Conservation (phyloP, 768 basidiomycete genomes). For the Suillus lakei region DNA sequence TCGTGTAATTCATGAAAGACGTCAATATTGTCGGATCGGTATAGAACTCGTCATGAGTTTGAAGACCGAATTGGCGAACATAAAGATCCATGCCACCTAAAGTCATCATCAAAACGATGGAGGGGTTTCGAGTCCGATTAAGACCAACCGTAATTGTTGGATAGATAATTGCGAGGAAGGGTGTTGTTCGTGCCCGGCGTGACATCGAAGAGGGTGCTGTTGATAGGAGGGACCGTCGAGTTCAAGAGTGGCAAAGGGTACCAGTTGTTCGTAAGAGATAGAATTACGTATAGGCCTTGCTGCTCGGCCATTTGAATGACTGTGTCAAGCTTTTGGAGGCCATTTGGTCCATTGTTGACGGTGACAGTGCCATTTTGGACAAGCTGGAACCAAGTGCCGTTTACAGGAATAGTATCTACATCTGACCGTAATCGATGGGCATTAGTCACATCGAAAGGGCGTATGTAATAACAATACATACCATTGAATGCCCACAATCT, state of each 20-base stretch:
- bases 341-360: conserved; percentile 64
- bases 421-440: conserved; percentile 40
- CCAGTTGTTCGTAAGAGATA: conserved; percentile 69
- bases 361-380: conserved; percentile 56
- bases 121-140: neutral
- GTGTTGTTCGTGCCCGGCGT: conserved; percentile 40
- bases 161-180: conserved; percentile 56
- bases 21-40: conserved; percentile 51
- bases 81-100: conserved; percentile 72
- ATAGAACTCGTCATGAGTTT: conserved; percentile 64
- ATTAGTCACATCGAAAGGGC: neutral
- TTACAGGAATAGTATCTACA: conserved; percentile 53
- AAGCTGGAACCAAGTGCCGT: conserved; percentile 69
- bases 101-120: conserved; percentile 12
- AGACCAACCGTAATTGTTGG: conserved; percentile 62
- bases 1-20: conserved; percentile 62
- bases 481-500: conserved; percentile 79
- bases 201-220: conserved; percentile 28
- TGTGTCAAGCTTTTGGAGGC: conserved; percentile 66
- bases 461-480: conserved; percentile 23
- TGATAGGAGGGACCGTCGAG: conserved; percentile 13
- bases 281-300: conserved; percentile 54
- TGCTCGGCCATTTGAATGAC: conserved; percentile 58
- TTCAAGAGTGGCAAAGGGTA: conserved; percentile 46
- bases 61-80: conserved; percentile 50